phyloP scores from a whole-genome alignment of 2,329 filamentous ascomycete genomes.

The Fusarium udum region DNA sequence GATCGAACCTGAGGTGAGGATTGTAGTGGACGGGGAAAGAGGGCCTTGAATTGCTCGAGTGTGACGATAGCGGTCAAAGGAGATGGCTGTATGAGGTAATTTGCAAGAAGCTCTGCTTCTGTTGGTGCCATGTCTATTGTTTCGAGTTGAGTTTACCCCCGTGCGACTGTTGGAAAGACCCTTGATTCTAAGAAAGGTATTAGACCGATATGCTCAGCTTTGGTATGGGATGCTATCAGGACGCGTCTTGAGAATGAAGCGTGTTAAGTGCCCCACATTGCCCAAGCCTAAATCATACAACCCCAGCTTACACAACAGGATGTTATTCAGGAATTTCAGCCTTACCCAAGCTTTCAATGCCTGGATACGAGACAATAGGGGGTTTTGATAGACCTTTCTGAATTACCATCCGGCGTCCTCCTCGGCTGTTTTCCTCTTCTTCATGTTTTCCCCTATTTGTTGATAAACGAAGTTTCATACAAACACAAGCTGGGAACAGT shows the following conservation, averaged over 20 bases:
- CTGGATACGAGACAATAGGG: neutral
- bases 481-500: neutral
- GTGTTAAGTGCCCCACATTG: constrained; percentile 37
- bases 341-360: neutral
- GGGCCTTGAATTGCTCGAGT: constrained; percentile 76
- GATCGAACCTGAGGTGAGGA: constrained; percentile 72
- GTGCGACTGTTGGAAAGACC: neutral
- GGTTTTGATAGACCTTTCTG: neutral
- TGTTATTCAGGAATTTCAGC: neutral
- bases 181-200: neutral
- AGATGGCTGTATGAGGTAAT: constrained; percentile 81
- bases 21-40: constrained; percentile 76
- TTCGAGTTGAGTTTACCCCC: neutral
- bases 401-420: neutral
- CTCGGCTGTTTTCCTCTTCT: neutral
- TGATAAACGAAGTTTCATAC: neutral
- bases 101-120: constrained; percentile 77
- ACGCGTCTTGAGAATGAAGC: constrained; percentile 29
- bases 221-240: constrained; percentile 2
- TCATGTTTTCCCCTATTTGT: neutral
- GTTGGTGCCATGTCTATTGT: constrained; percentile 70
- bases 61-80: constrained; percentile 78
- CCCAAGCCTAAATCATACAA: neutral
- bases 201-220: neutral
- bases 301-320: neutral